Evolutionary conservation across 345 rosid species (phyloP), one percentile per base, ranked within the genome.

Genomic region (Gynandropsis gynandra): DNA sequence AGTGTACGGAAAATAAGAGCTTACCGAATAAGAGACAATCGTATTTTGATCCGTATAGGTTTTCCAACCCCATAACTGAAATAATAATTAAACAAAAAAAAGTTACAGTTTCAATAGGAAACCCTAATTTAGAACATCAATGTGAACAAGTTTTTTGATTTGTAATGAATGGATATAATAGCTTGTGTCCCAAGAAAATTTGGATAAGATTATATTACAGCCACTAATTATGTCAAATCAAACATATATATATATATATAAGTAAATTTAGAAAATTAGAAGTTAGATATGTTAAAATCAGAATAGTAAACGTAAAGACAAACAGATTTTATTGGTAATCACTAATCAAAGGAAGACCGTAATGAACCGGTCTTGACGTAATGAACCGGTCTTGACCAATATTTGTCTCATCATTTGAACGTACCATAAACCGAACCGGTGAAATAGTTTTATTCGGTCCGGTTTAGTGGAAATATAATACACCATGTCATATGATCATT

Each of bases 11-110:
- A 45, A 45, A 33, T 50, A 7, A 21, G 12, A 6, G 24, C 77
- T 58, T 73, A 89, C 94, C 97, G 16, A 89, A 89, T 33, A 89
- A 72, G 68, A 89, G 92, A 62, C 93, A 81, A 45, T 85, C 93
- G 47, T 70, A 83, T 47, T 74, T 80, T 34, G 72, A 52, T 27
- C 72, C 66, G 64, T 78, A 82, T 34, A 54, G 69, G 61, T 64
- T 68, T 41, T 78, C 83, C 40, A 61, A 69, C 60, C 72, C 89
- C 89, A 81, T 81, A 55, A 56, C 71, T 64, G 56, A 2, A 59
- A 52, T 12, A 52, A 33, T 21, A 17, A 65, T 58, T 34, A 65
- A 29, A 50, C 38, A 35, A 17, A 20, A 16, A 20, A 34, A 48
- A 42, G 14, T 16, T 56, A n/a, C n/a, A n/a, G n/a, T n/a, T n/a